Evolutionary conservation across 805 yeast genomes (phyloP), one percentile per base, ranked within the genome.

Genomic region (Ogataea polymorpha): DNA sequence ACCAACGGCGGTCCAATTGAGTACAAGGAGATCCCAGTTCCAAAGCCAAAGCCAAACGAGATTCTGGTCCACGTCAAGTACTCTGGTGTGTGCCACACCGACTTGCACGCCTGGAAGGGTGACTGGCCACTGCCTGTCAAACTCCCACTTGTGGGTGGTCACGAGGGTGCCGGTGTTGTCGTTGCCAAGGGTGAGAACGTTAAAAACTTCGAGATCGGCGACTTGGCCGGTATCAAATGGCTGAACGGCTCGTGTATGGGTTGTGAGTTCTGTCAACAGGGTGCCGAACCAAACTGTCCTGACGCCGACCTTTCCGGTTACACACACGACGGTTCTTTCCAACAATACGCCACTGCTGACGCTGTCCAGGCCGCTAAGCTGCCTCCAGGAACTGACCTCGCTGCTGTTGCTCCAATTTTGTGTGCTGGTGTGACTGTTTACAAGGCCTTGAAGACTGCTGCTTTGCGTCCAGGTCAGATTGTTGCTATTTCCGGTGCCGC

Each of bases 381-480:
- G 54, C 88, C 93, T 48, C 61, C 73, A 56, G 81, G 78, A 45
- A 69, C 84, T 32, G 88, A 86, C 60, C 74, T 86, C 56, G 88
- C 90, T 46, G 75, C 73, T 54, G 74, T 80, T 47, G 80, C 95
- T 13, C 95, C 95, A 53, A 79, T 86, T 59, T 75, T 86, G 61
- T 86, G 95, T 71, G 95, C 95, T 32, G 95, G 95, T 66, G 80
- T 86, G 64, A 86, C 95, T 34, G 93, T 85, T 41, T 86, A 86
- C 80, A 86, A 86, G 75, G 95, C 93, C 36, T 72, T 86, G 63
- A 86, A 86, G 75, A 82, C 86, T 32, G 86, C 93, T 45, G 75
- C 75, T 49, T 69, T 81, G 28, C 37, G 88, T 39, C 57, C 89
- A 16, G 89, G 91, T 58, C 79, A 83, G 63, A 82, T 83, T 82